phyloP scores from a whole-genome alignment of 192 early-diverging fungal species.

The Coemansia sp. region DNA sequence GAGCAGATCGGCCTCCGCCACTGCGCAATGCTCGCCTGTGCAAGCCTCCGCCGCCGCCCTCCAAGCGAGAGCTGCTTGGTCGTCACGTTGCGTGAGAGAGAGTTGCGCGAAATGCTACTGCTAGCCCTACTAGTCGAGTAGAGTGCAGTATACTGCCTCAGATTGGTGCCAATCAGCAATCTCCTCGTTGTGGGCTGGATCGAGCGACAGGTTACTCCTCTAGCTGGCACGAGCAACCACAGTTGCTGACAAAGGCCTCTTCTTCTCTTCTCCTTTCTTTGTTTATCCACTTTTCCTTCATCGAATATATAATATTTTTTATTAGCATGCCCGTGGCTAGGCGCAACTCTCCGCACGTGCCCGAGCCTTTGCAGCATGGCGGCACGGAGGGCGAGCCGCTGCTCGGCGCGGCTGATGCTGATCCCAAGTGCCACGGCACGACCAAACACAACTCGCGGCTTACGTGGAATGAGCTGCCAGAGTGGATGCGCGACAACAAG shows the following conservation, averaged over 20 bases:
- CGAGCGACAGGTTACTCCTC: not conserved
- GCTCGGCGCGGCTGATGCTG: not conserved
- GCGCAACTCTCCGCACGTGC: conserved; percentile 11
- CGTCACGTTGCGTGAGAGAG: not conserved
- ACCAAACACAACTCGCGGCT: conserved; percentile 15
- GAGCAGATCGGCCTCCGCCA: not conserved
- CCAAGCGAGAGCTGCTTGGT: not conserved
- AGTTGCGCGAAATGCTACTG: not conserved
- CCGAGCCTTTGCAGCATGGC: not conserved
- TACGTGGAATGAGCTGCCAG: conserved; percentile 60
- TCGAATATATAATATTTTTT: not conserved
- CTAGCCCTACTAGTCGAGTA: not conserved
- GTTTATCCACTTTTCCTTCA: not conserved
- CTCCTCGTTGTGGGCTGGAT: conserved; percentile 1
- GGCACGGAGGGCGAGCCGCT: conserved; percentile 5
- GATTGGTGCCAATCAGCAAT: not conserved
- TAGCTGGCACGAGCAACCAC: not conserved
- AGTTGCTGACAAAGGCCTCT: not conserved
- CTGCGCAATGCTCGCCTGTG: not conserved
- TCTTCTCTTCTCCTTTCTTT: not conserved
- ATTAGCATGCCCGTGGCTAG: conserved; percentile 22
- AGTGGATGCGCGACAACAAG: conserved; percentile 85
- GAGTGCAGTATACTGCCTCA: not conserved
- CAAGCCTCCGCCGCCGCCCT: not conserved
- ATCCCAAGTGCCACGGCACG: conserved; percentile 4